Percentiles rank a stretch among this genome's conserved stretches.
Evolutionary conservation across 108 stramenopile species (phyloP).

Genomic region (Skeletonema menzelii): DNA sequence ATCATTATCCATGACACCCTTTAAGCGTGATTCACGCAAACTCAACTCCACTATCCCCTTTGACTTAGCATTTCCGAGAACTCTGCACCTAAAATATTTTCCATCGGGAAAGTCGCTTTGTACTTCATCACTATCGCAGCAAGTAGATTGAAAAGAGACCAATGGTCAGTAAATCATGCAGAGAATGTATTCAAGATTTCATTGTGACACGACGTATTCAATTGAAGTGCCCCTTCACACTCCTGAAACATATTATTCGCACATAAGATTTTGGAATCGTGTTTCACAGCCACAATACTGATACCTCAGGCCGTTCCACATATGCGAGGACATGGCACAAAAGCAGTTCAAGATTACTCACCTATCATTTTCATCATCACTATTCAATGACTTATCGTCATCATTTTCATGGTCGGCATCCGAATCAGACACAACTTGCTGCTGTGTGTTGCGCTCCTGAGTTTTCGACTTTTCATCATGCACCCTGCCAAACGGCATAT

Average conservation of each 20-base stretch:
- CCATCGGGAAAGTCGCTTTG: constrained; percentile 55
- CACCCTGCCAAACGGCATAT: constrained; percentile 78
- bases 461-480: not conserved
- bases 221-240: constrained; percentile 81
- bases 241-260: constrained; percentile 59
- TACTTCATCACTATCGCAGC: constrained; percentile 5
- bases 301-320: constrained; percentile 55
- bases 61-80: constrained; percentile 49
- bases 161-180: constrained; percentile 7
- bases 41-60: constrained; percentile 70
- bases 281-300: constrained; percentile 55
- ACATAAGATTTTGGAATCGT: constrained; percentile 16
- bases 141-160: constrained; percentile 15
- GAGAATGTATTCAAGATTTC: constrained; percentile 79
- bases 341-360: not conserved
- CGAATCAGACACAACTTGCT: constrained; percentile 34
- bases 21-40: constrained; percentile 62
- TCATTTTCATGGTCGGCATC: constrained; percentile 50
- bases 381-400: constrained; percentile 9
- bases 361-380: constrained; percentile 1
- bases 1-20: constrained; percentile 80
- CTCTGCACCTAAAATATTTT: constrained; percentile 66
- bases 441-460: constrained; percentile 13
- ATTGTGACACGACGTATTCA: constrained; percentile 64
- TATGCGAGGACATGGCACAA: constrained; percentile 32